Percentiles rank a stretch among this genome's conserved stretches.
These are phyloP conservation scores for Phialophora expanda DNA, from an alignment of 2,329 filamentous ascomycete genomes.

Conservation along the genomic window DNA sequence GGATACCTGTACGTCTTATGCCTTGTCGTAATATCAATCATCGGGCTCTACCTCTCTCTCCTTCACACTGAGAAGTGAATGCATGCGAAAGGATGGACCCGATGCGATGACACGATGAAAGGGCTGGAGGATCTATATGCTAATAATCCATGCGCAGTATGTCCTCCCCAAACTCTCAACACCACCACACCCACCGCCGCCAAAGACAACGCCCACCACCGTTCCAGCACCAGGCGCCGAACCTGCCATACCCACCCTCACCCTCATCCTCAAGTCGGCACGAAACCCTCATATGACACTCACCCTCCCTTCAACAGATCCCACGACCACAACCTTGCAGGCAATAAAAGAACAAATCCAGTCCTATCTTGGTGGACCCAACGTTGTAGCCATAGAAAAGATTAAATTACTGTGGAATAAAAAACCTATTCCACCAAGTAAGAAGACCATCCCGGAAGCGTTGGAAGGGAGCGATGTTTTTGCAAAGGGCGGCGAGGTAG, in stretches of 20 bases:
- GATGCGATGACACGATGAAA: not conserved
- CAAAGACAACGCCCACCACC: constrained; percentile 46
- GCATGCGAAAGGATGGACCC: not conserved
- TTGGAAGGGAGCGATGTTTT: constrained; percentile 59
- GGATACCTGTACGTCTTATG: constrained; percentile 68
- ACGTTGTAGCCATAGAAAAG: constrained; percentile 63
- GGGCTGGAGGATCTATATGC: not conserved
- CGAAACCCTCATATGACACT: constrained; percentile 75
- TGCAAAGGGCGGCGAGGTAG: constrained; percentile 58
- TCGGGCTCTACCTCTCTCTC: not conserved
- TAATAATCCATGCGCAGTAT: constrained; percentile 43
- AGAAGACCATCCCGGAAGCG: constrained; percentile 79
- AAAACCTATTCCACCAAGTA: constrained; percentile 71
- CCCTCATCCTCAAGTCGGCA: constrained; percentile 73
- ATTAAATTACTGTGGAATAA: constrained; percentile 85
- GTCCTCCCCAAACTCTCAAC: constrained; percentile 54
- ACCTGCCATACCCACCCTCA: constrained; percentile 42
- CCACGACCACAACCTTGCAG: constrained; percentile 71
- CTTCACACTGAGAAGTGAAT: not conserved
- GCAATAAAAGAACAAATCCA: constrained; percentile 77
- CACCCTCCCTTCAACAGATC: constrained; percentile 63
- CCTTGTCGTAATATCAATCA: not conserved
- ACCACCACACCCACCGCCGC: constrained; percentile 50
- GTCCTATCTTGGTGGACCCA: constrained; percentile 58
- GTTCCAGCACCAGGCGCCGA: constrained; percentile 36